phyloP scores from a whole-genome alignment of 2,329 filamentous ascomycete genomes.

The Ophiostoma sp. region DNA sequence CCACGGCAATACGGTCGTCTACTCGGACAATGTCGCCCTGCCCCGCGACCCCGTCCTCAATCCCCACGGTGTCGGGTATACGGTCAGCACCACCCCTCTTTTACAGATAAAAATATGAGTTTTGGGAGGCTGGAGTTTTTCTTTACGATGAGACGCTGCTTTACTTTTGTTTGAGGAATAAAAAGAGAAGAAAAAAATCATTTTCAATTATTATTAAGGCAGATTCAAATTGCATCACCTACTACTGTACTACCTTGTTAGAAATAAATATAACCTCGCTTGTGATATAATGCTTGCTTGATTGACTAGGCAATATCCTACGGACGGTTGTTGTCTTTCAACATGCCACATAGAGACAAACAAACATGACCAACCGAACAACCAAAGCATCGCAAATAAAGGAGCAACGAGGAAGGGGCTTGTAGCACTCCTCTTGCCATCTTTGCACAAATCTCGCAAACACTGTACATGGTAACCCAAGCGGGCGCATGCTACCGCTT shows the following conservation, averaged over 20 bases:
- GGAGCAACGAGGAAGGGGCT: neutral
- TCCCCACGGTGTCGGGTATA: slow-evolving; percentile 47
- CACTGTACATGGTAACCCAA: neutral
- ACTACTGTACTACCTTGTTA: neutral
- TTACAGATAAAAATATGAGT: slow-evolving; percentile 4
- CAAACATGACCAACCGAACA: neutral
- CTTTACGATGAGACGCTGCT: slow-evolving; percentile 18
- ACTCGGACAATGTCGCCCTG: slow-evolving; percentile 43
- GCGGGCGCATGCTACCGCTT: neutral
- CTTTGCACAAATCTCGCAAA: neutral
- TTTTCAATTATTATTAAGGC: slow-evolving; percentile 17
- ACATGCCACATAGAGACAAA: neutral
- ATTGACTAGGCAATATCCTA: neutral
- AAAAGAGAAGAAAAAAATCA: slow-evolving; percentile 6
- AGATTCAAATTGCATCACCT: slow-evolving; percentile 17
- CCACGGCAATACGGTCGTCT: slow-evolving; percentile 50
- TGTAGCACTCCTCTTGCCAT: neutral
- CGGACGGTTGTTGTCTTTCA: neutral
- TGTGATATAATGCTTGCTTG: neutral
- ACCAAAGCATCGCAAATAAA: neutral
- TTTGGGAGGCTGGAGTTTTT: slow-evolving; percentile 22
- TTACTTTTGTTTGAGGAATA: slow-evolving; percentile 15
- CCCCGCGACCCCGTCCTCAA: slow-evolving; percentile 46
- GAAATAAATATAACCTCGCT: neutral
- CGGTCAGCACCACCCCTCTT: slow-evolving; percentile 21